Evolutionary conservation across 2,329 filamentous ascomycete species (phyloP).

Genomic region (Alternaria longipes): DNA sequence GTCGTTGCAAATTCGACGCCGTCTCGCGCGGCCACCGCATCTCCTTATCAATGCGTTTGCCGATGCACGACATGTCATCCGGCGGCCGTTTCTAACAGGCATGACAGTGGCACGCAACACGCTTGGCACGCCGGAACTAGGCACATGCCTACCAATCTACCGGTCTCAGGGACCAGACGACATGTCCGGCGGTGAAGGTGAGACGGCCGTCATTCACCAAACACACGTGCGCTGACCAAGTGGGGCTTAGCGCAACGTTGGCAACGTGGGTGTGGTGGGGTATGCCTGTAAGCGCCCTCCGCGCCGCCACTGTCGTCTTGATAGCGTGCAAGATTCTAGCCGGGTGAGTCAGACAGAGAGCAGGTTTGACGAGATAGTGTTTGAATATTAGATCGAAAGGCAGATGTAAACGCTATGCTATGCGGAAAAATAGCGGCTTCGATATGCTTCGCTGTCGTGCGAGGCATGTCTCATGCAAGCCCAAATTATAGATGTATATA

Average conservation of each 20-base stretch:
- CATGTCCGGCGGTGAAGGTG: slow-evolving; percentile 13
- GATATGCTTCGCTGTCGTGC: neutral
- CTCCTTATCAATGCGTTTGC: slow-evolving; percentile 17
- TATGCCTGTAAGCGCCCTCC: slow-evolving; percentile 4
- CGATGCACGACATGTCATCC: slow-evolving; percentile 15
- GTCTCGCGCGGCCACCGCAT: slow-evolving; percentile 2
- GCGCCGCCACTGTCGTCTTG: slow-evolving; percentile 5
- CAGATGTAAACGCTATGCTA: slow-evolving; percentile 8
- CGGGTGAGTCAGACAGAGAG: neutral
- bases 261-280: slow-evolving; percentile 6
- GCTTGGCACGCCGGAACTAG: neutral
- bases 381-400: neutral
- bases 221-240: neutral
- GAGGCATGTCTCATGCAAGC: slow-evolving; percentile 1
- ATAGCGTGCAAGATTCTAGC: neutral
- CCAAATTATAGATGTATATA: slow-evolving; percentile 9
- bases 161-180: slow-evolving; percentile 8
- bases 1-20: neutral
- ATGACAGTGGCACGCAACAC: slow-evolving; percentile 19
- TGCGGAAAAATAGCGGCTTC: neutral
- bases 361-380: neutral
- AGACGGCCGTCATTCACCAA: slow-evolving; percentile 18
- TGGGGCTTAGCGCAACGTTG: slow-evolving; percentile 2
- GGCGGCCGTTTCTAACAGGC: slow-evolving; percentile 2
- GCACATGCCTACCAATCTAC: slow-evolving; percentile 14